These are phyloP conservation scores for Cenococcum geophilum DNA, from an alignment of 495 filamentous ascomycete genomes.

Conservation along the genomic window DNA sequence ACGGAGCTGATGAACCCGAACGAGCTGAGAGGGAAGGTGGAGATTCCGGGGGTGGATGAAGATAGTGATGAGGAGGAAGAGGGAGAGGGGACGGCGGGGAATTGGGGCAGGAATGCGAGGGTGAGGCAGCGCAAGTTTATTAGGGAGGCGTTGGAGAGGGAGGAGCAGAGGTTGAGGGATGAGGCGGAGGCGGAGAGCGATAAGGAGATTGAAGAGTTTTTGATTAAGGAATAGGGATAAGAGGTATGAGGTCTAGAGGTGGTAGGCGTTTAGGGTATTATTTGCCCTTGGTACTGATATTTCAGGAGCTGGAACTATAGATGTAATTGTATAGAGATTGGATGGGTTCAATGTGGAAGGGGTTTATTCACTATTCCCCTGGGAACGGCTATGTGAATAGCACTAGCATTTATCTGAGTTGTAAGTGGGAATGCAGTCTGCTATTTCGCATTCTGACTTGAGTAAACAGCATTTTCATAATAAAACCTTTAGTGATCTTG, in stretches of 20 bases:
- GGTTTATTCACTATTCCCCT: no score
- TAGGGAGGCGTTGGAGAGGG: slow-evolving; percentile 39
- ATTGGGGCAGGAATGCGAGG: slow-evolving; percentile 45
- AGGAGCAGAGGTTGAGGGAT: slow-evolving; percentile 30
- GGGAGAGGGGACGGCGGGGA: slow-evolving; percentile 45
- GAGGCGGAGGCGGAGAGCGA: slow-evolving; percentile 41
- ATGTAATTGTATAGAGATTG: no score
- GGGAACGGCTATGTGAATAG: no score
- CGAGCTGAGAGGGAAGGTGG: slow-evolving; percentile 34
- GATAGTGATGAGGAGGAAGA: slow-evolving; percentile 56
- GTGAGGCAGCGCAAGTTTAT: slow-evolving; percentile 34
- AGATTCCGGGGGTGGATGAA: slow-evolving; percentile 39
- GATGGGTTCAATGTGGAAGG: no score
- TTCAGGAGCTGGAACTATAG: no score
- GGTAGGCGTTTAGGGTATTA: no score
- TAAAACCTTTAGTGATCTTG: not conserved
- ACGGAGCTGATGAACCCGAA: not conserved
- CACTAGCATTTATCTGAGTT: no score
- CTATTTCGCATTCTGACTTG: no score
- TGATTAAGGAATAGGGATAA: slow-evolving; percentile 39
- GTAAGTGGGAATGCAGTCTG: no score
- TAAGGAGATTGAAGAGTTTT: slow-evolving; percentile 59
- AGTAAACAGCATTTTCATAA: not conserved
- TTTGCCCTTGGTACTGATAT: no score
- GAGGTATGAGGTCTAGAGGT: no score